Evolutionary conservation across 768 basidiomycete species (phyloP).

Genomic region (Lactarius psammicola): DNA sequence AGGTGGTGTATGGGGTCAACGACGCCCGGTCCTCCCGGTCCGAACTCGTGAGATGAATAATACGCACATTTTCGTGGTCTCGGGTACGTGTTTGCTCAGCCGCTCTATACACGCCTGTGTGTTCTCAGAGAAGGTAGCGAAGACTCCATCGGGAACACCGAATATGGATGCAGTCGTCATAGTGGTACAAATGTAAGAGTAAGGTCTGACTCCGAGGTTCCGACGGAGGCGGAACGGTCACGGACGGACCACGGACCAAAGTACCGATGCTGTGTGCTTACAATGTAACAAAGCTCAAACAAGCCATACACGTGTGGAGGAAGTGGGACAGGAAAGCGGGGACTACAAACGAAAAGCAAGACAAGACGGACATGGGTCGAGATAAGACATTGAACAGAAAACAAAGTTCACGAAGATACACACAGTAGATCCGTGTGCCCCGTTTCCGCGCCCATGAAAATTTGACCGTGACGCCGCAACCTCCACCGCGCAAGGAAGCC

Average conservation of each 20-base stretch:
- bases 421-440: background rate
- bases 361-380: too few relatives aligned
- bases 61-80: slow-evolving; percentile 16
- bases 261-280: background rate
- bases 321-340: too few relatives aligned
- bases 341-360: too few relatives aligned
- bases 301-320: too few relatives aligned
- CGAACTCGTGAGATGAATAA: background rate
- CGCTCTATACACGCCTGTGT: slow-evolving; percentile 23
- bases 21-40: background rate
- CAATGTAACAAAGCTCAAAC: too few relatives aligned
- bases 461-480: slow-evolving; percentile 59
- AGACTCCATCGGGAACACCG: background rate
- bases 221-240: background rate
- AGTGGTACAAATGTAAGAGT: background rate
- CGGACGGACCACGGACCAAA: background rate
- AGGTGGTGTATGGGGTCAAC: too few relatives aligned
- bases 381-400: too few relatives aligned
- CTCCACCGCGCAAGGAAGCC: slow-evolving; percentile 76
- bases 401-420: too few relatives aligned
- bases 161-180: slow-evolving; percentile 4
- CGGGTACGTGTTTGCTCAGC: slow-evolving; percentile 16
- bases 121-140: slow-evolving; percentile 13
- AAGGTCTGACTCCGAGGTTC: background rate
- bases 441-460: slow-evolving; percentile 51